A percentile compares a stretch with the other conserved stretches of the same genome.
Evolutionary conservation across 352 stramenopile species (phyloP).

Genomic region (Phytophthora macrochlamydospora): DNA sequence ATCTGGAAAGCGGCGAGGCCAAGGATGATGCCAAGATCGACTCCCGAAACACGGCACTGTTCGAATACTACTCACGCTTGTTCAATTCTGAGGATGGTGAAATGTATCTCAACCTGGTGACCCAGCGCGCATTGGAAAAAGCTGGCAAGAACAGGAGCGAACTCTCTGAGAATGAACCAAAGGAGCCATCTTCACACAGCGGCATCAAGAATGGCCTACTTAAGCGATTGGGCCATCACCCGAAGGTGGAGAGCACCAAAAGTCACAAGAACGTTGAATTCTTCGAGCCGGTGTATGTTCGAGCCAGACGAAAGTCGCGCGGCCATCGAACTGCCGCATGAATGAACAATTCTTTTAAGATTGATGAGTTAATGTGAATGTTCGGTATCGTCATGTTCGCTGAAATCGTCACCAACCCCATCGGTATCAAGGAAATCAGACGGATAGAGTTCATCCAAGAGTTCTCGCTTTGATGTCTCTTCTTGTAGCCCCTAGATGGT

Average conservation of each 20-base stretch:
- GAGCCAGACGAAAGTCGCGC: conserved; percentile 23
- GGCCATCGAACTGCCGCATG: conserved; percentile 9
- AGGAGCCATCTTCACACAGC: conserved; percentile 17
- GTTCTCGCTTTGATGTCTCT: not conserved
- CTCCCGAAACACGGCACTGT: conserved; percentile 46
- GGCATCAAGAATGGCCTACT: conserved; percentile 20
- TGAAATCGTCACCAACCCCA: not conserved
- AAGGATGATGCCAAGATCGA: conserved; percentile 64
- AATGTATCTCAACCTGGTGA: conserved; percentile 58
- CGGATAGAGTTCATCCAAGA: conserved; percentile 27
- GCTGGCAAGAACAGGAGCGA: conserved; percentile 32
- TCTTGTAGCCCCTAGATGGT: not conserved
- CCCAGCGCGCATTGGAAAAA: conserved; percentile 27
- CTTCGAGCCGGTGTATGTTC: conserved; percentile 55
- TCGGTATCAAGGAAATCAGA: conserved; percentile 32
- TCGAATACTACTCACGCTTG: conserved; percentile 69
- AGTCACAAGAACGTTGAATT: conserved; percentile 61
- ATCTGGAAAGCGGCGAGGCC: conserved; percentile 47
- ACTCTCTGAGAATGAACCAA: conserved; percentile 12
- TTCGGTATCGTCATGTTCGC: not conserved
- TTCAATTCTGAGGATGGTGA: conserved; percentile 70
- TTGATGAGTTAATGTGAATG: too few species aligned
- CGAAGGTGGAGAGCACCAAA: conserved; percentile 18
- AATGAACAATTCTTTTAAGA: too few species aligned
- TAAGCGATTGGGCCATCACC: conserved; percentile 40